Evolutionary conservation across 2,329 filamentous ascomycete genomes (phyloP), one percentile per base, ranked within the genome.

Genomic region (Cercospora sp.): DNA sequence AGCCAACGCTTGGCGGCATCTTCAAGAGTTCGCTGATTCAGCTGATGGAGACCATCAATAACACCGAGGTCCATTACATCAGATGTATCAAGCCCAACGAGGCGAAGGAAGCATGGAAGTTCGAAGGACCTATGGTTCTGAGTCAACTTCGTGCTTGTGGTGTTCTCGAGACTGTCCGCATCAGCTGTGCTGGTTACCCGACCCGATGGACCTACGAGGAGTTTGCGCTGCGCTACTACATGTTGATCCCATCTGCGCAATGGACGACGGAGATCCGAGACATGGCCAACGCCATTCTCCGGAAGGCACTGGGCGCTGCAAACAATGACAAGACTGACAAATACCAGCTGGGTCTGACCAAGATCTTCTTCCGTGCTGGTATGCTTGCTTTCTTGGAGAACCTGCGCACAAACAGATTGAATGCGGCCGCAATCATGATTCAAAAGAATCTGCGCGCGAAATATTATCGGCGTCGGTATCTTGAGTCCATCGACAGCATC

Each of bases 71-170:
- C 20, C 95, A 99, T 81, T 99, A 99, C 81, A 99, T 99, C 77
- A 90, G 95, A 74, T 99, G 95, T 80, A 98, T 99, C 82, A 99
- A 99, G 83, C 95, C 95, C 33, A 99, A 99, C 79, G 95, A 99
- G 81, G 92, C 89, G 61, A 99, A 99, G 81, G 92, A 92, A 76
- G 89, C 95, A 0, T 99, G 95, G 95, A 94, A 96, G 76, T 99
- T 98, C 70, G 95, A 99, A 78, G 95, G 95, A 0, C 95, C 96
- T 3, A 99, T 99, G 95, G 95, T 99, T 73, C 87, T 99, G 69
- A 97, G 93, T 80, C 95, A 99, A 81, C 85, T 99, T 75, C 90
- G 96, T 80, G 95, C 95, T 81, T 99, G 95, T 82, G 95, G 95
- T 94, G 96, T 99, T 42, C 87, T 99, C 67, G 95, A 99, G 82